A percentile compares a stretch with the other conserved stretches of the same genome.
phyloP scores from a whole-genome alignment of 2,329 filamentous ascomycete genomes.

The Alternaria sp. region DNA sequence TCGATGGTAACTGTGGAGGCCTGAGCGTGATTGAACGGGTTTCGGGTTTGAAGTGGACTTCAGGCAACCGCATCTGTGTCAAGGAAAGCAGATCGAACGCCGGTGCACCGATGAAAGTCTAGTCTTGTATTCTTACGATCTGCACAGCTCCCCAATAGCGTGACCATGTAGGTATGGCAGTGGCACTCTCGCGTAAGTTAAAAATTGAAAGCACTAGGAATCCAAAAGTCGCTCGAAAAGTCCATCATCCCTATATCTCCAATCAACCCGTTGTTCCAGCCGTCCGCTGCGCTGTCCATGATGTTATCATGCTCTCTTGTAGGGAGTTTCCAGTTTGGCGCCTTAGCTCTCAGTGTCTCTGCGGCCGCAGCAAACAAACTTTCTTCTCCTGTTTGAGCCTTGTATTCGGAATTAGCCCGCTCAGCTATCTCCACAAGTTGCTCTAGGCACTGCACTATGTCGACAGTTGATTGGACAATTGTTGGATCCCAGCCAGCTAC shows the following conservation, averaged over 20 bases:
- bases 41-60: constrained; percentile 1
- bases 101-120: not conserved
- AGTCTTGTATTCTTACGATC: not conserved
- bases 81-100: not conserved
- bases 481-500: constrained; percentile 26
- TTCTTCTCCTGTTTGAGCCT: constrained; percentile 25
- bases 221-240: constrained; percentile 30
- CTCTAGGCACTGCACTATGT: constrained; percentile 20
- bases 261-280: constrained; percentile 3
- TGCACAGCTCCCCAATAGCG: not conserved
- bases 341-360: constrained; percentile 19
- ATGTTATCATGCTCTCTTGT: not conserved
- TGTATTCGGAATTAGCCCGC: constrained; percentile 13
- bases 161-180: not conserved
- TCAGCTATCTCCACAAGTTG: constrained; percentile 19
- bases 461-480: constrained; percentile 17
- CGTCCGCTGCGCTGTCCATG: not conserved
- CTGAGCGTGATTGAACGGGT: not conserved
- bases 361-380: constrained; percentile 26
- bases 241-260: constrained; percentile 22
- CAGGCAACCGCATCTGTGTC: not conserved
- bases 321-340: constrained; percentile 22
- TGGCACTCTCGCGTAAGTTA: not conserved
- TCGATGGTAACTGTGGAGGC: not conserved
- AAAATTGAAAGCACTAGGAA: constrained; percentile 18